phyloP scores from a whole-genome alignment of 2,329 filamentous ascomycete species.

The Beauveria sp. region DNA sequence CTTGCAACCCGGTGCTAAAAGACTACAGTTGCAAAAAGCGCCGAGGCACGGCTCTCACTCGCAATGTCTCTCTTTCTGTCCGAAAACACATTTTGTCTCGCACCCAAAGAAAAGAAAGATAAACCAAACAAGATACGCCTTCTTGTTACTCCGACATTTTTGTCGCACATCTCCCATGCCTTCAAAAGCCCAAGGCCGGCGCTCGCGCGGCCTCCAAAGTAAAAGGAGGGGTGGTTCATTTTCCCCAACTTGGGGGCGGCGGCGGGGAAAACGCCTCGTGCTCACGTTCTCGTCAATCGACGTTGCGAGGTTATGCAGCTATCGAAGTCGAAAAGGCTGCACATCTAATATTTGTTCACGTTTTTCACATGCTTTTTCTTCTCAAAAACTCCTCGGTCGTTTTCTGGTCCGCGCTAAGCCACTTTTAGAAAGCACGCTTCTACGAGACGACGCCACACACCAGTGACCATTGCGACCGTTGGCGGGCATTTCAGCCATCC shows the following conservation, averaged over 20 bases:
- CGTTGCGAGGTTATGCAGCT: not conserved
- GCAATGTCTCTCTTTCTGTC: too few species aligned
- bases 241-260: not conserved
- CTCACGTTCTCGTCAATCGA: slow-evolving; percentile 6
- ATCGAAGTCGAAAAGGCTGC: not conserved
- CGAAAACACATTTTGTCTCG: too few species aligned
- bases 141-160: too few species aligned
- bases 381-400: not conserved
- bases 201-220: not conserved
- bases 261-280: not conserved
- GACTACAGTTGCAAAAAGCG: too few species aligned
- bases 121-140: too few species aligned
- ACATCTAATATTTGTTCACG: too few species aligned
- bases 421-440: not conserved
- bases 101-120: too few species aligned
- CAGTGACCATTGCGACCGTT: not conserved
- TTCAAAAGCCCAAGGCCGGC: too few species aligned
- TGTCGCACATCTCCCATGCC: too few species aligned
- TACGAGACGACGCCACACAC: not conserved
- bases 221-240: not conserved
- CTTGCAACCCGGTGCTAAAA: too few species aligned
- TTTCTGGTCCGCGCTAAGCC: not conserved
- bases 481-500: too few species aligned
- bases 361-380: slow-evolving; percentile 1
- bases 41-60: too few species aligned